Base-by-base conservation (phyloP, 2,329 filamentous ascomycete species). In the Alternaria gaisen region DNA sequence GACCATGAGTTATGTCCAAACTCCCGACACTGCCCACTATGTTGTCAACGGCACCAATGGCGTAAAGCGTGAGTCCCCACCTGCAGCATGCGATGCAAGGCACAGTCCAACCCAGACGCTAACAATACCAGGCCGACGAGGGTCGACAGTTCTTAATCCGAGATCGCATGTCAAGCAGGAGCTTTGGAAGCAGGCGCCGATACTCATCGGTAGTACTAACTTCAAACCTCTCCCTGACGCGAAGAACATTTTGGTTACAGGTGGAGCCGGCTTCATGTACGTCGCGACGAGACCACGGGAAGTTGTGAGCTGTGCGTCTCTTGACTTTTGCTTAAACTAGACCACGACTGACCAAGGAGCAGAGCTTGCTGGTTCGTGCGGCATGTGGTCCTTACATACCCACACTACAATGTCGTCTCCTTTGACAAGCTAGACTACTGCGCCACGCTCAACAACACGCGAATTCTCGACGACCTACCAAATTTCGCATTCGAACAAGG, bases 361-460 rank as follows among this genome's bases (percentile, higher is more conserved):
- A 93, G 91, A 78, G 91, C 90, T 54, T 93, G 90, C 76, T 94
- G 92, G 92, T 85, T 94, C 38, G 90, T 92, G 64, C 89, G 92
- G 63, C 91, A 94, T 79, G 83, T 95, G 53, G 88, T 88, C 11
- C 80, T 91, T 59, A 92, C 89, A 34, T 94, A 94, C 73, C 86
- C 90, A 3, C 84, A 87, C 65, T 95, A 95, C 83, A 91, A 91
- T 72, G 87, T 94, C 64, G 84, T 94, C 52, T 94, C 90, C 34
- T 93, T 94, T 72, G 92, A 95, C 81, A 94, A 94, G 79, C 84
- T 94, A 60, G 91, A 94, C 77, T 93, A 93, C 80, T 93, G 91
- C 80, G 86, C 91, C 8, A 91, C 91, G 8, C 83, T 93, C 68
- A 92, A 93, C 82, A 95, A 94, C 79, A 92, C 91, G 4, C 85